phyloP scores from a whole-genome alignment of 1,284 basidiomycete species.

The Sutorius eximius region DNA sequence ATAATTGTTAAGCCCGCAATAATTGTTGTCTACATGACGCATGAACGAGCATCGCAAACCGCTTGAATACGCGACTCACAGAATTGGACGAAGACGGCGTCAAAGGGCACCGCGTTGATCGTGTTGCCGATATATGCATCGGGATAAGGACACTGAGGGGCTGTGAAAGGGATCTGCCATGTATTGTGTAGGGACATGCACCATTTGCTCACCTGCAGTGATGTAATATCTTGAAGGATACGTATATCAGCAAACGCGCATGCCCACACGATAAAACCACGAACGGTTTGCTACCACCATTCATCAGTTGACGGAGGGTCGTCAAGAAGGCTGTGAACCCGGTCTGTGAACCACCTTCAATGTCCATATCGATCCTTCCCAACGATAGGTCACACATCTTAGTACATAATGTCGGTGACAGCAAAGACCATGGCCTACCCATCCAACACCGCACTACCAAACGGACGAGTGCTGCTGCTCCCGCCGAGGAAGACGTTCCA shows the following conservation, averaged over 20 bases:
- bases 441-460: conserved; percentile 63
- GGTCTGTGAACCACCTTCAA: conserved; percentile 57
- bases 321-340: conserved; percentile 59
- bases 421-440: conserved; percentile 42
- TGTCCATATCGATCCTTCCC: conserved; percentile 61
- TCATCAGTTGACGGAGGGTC: conserved; percentile 48
- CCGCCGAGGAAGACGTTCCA: conserved; percentile 70
- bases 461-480: conserved; percentile 48
- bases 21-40: conserved; percentile 52
- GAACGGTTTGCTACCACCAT: conserved; percentile 51
- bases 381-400: neutral
- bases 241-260: conserved; percentile 2
- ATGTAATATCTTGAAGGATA: conserved; percentile 51
- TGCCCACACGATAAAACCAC: conserved; percentile 10
- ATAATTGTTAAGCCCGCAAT: conserved; percentile 50
- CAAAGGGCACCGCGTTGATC: conserved; percentile 57
- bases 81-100: conserved; percentile 65
- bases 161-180: conserved; percentile 20
- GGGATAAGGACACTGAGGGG: conserved; percentile 67
- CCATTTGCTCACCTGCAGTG: conserved; percentile 39
- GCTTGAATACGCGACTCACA: conserved; percentile 33
- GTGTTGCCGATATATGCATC: conserved; percentile 56
- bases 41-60: neutral
- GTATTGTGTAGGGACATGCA: neutral
- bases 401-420: neutral